Evolutionary conservation across 805 yeast species (phyloP), one percentile per base, ranked within the genome.

Genomic region (Lipomyces spencermartinsiae): DNA sequence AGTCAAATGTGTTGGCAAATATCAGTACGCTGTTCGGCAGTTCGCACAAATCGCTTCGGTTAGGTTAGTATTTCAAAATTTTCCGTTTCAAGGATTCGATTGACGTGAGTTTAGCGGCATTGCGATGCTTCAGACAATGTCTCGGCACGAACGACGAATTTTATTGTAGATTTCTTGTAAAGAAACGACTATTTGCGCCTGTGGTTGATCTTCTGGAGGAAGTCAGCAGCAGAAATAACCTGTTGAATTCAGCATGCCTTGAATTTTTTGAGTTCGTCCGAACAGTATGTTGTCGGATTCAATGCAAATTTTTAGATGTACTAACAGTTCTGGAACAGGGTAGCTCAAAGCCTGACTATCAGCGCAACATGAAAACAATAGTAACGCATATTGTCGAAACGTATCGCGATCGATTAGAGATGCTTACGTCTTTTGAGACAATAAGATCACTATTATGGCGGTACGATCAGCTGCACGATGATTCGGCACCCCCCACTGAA

Each of bases 201-300:
- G 81, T 88, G 43, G 82, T 91, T 65, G 74, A 77, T 0, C 80
- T 86, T 60, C 81, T 90, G 69, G 78, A 80, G 29, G 83, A 80
- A 14, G 84, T 86, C 9, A 80, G 83, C 6, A 78, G 81, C 37
- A 78, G 79, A 51, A 87, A 90, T 75, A 90, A 88, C 74, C 78
- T 93, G 67, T 83, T 90, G 2, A 90, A 87, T 74, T 92, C 97
- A 0, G 85, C 93, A 5, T 85, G 94, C 70, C 80, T 92, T 58
- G 93, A 90, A 75, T 80, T 93, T 29, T 79, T 88, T 43, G 89
- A 86, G 72, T 80, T 83, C 25, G 74, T 85, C 65, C 63, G 74
- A 62, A 2, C 74, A 74, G 66, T 60, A 57, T 22, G 70, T 57
- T 37, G 4, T 16, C 29, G 16, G n/a, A 65, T 35, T 72, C 60